Conservation (phyloP, 768 basidiomycete genomes). For the Russula ochroleuca region DNA sequence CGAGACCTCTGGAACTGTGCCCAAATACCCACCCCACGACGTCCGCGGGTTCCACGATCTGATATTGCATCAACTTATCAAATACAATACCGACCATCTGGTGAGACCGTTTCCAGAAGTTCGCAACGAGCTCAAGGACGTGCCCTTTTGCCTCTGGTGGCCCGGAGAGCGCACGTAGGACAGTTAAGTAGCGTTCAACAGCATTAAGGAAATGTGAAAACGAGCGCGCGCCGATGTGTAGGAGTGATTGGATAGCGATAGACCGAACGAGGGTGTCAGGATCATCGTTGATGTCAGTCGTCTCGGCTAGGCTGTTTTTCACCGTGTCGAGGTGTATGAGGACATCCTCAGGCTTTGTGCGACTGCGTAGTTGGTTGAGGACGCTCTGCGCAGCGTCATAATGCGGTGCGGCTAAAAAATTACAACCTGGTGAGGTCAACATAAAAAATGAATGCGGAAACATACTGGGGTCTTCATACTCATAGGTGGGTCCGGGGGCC, state of each 20-base stretch:
- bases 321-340: constrained; percentile 67
- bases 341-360: constrained; percentile 77
- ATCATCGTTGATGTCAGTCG: constrained; percentile 55
- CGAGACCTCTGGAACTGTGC: constrained; percentile 53
- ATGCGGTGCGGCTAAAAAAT: constrained; percentile 59
- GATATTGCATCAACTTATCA: constrained; percentile 98
- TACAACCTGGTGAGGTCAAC: neutral
- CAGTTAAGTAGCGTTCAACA: constrained; percentile 86
- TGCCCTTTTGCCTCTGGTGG: constrained; percentile 59
- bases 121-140: constrained; percentile 63
- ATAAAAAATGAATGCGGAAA: constrained; percentile 12
- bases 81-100: constrained; percentile 92
- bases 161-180: constrained; percentile 57
- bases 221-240: constrained; percentile 89
- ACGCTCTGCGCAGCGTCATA: constrained; percentile 77
- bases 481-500: constrained; percentile 74
- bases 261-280: constrained; percentile 66
- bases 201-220: constrained; percentile 98
- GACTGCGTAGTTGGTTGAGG: constrained; percentile 74
- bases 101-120: constrained; percentile 79
- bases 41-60: constrained; percentile 91
- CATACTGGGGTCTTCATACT: constrained; percentile 77
- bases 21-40: constrained; percentile 82
- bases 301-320: constrained; percentile 58
- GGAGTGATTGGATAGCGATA: constrained; percentile 80